These are phyloP conservation scores for Phyllosticta citriasiana DNA, from an alignment of 2,329 filamentous ascomycete genomes.

Conservation along the genomic window DNA sequence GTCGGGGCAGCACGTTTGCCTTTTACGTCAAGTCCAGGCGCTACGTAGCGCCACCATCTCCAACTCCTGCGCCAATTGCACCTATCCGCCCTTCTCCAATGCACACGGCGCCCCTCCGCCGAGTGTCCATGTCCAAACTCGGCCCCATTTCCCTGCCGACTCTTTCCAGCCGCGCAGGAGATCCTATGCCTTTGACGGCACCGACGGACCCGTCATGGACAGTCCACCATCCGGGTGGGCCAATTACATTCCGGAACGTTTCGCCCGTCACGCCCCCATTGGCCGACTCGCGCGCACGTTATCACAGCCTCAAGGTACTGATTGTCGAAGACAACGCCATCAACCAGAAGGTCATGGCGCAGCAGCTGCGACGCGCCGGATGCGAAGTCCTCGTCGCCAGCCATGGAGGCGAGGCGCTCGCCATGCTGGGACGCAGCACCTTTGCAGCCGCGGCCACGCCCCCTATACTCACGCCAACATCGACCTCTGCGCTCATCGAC, in stretches of 20 bases:
- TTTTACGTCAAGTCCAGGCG: slow-evolving; percentile 23
- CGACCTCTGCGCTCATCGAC: background rate
- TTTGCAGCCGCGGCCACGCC: background rate
- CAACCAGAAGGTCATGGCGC: slow-evolving; percentile 25
- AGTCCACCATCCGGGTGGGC: background rate
- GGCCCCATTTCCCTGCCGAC: background rate
- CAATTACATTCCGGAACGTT: background rate
- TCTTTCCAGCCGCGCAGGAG: background rate
- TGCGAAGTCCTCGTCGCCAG: slow-evolving; percentile 22
- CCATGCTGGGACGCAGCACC: slow-evolving; percentile 13
- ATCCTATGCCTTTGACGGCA: background rate
- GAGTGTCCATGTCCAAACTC: background rate
- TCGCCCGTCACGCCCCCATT: background rate
- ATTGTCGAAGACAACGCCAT: slow-evolving; percentile 23
- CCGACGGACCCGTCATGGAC: slow-evolving; percentile 1
- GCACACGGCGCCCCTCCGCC: background rate
- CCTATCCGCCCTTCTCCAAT: background rate
- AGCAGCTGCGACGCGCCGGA: slow-evolving; percentile 24
- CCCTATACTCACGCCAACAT: background rate
- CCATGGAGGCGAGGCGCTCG: slow-evolving; percentile 24
- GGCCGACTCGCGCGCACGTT: background rate
- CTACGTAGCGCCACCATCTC: background rate
- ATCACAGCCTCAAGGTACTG: background rate
- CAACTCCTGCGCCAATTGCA: background rate
- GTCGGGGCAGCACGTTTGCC: slow-evolving; percentile 23